phyloP scores from a whole-genome alignment of 2,329 filamentous ascomycete genomes.

The Lasiodiplodia gonubiensis region DNA sequence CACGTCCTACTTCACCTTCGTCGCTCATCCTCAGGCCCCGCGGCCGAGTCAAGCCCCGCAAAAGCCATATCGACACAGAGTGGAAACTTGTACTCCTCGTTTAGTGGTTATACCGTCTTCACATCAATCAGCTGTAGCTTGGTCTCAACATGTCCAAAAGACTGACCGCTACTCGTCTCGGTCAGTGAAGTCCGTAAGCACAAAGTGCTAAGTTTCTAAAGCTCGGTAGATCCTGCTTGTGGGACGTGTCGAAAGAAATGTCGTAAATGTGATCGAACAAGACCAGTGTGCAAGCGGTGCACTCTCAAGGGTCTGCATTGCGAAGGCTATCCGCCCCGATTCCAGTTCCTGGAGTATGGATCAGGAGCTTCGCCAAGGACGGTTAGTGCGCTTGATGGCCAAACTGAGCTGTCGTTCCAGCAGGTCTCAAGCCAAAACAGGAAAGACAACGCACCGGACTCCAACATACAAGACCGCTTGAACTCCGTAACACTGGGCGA shows the following conservation, averaged over 20 bases:
- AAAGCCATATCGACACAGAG: background rate
- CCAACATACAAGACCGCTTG: background rate
- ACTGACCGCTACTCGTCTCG: constrained; percentile 14
- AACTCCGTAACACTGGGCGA: background rate
- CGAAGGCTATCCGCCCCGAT: constrained; percentile 31
- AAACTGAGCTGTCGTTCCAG: background rate
- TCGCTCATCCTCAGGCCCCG: background rate
- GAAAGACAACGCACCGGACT: background rate
- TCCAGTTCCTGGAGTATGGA: constrained; percentile 30
- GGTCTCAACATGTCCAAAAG: constrained; percentile 13
- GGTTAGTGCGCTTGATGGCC: background rate
- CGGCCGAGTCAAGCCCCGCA: background rate
- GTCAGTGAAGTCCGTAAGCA: background rate
- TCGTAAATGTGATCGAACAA: constrained; percentile 31
- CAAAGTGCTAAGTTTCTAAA: background rate
- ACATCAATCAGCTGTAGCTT: background rate
- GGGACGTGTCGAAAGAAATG: constrained; percentile 33
- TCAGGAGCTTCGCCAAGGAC: background rate
- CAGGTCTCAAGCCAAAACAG: background rate
- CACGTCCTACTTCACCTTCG: background rate
- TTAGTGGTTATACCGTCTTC: background rate
- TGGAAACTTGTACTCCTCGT: background rate
- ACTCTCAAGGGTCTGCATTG: constrained; percentile 30
- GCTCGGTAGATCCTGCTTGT: constrained; percentile 30
- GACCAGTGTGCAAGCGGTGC: constrained; percentile 31